Percentiles rank a stretch among this genome's conserved stretches.
Evolutionary conservation across 2,329 filamentous ascomycete species (phyloP).

Genomic region (Sporothrix brasiliensis): DNA sequence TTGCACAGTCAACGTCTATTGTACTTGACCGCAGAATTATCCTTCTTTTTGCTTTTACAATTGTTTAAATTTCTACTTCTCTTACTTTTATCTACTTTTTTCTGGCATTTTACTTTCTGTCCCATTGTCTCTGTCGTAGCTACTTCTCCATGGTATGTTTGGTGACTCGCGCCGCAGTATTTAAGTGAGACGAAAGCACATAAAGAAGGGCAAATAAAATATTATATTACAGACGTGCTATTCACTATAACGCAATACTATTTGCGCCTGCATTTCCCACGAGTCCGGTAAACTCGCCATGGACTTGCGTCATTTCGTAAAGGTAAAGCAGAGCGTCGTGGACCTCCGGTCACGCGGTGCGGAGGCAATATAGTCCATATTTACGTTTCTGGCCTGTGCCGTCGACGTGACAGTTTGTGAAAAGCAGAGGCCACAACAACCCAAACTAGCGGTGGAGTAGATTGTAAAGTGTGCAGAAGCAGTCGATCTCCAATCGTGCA

Average conservation of each 20-base stretch:
- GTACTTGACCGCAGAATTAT: neutral
- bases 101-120: neutral
- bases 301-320: neutral
- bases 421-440: too few relatives aligned
- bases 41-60: neutral
- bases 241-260: too few relatives aligned
- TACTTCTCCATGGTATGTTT: too few relatives aligned
- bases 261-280: neutral
- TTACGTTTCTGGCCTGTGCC: neutral
- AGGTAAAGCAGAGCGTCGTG: neutral
- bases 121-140: too few relatives aligned
- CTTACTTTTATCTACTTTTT: neutral
- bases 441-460: too few relatives aligned
- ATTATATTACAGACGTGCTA: too few relatives aligned
- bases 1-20: constrained; percentile 11
- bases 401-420: too few relatives aligned
- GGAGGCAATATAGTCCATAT: constrained; percentile 16
- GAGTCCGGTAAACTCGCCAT: neutral
- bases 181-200: too few relatives aligned
- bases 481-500: too few relatives aligned
- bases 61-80: neutral
- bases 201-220: too few relatives aligned
- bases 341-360: neutral
- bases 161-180: too few relatives aligned
- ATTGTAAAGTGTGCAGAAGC: too few relatives aligned